Percentiles rank a stretch among this genome's conserved stretches.
phyloP scores from a whole-genome alignment of 352 stramenopile genomes.

The Elongisporangium undulatum region DNA sequence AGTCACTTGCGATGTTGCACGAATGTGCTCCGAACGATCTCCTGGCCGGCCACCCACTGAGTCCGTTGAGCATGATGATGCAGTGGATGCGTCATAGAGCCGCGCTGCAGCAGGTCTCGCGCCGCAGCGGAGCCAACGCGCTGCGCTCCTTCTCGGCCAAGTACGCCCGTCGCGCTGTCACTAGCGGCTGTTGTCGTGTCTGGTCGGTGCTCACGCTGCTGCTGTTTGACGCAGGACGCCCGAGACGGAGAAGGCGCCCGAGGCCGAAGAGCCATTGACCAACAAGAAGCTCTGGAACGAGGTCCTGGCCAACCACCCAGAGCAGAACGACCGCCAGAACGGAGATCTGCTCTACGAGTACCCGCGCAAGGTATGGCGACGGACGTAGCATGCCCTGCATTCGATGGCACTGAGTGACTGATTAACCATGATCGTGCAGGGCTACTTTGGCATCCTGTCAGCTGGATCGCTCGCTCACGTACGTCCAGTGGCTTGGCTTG shows the following conservation, averaged over 20 bases:
- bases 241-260: conserved; percentile 13
- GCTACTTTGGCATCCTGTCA: conserved; percentile 79
- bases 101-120: conserved; percentile 9
- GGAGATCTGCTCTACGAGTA: conserved; percentile 84
- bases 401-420: not conserved
- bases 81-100: conserved; percentile 19
- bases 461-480: conserved; percentile 76
- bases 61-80: conserved; percentile 18
- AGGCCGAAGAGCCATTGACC: conserved; percentile 41
- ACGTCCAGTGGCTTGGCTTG: conserved; percentile 4
- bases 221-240: conserved; percentile 1
- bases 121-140: conserved; percentile 8
- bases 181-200: not conserved
- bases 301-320: conserved; percentile 49
- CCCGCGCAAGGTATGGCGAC: conserved; percentile 64
- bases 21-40: conserved; percentile 3
- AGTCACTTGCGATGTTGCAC: conserved; percentile 3
- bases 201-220: not conserved
- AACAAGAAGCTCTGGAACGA: conserved; percentile 75
- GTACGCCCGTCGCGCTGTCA: too few relatives aligned
- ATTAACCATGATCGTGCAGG: conserved; percentile 19
- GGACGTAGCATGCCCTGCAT: not conserved
- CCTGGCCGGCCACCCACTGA: conserved; percentile 3
- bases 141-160: conserved; percentile 34
- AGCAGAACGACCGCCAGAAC: conserved; percentile 40